Evolutionary conservation across 1,139 yeast genomes (phyloP), one percentile per base, ranked within the genome.

Genomic region (Saccharomycopsis hybrid): DNA sequence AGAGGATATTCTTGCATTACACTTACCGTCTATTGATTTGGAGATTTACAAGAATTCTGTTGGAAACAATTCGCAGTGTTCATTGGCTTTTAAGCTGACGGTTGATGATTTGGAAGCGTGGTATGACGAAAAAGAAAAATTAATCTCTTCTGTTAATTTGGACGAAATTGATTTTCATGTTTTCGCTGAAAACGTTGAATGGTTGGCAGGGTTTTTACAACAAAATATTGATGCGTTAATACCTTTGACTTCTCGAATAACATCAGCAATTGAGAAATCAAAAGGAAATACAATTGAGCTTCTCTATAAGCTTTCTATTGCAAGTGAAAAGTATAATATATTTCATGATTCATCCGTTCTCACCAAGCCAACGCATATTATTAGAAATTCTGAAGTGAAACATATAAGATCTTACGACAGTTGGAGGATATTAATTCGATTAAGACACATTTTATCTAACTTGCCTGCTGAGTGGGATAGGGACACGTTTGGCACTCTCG

Each of bases 291-390:
- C 62, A 33, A 57, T 64, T 37, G 78, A 76, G 47, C 65, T 82
- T 13, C 67, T 83, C 1, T 78, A 80, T 59, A 69, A 73, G 40
- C 65, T 88, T 27, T 75, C 92, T 0, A 62, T 69, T 31, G 92
- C 90, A 0, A 82, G 92, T 36, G 75, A 73, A 24, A 68, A 70
- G 11, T 77, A 72, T 59, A 72, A 75, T 36, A 77, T 89, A 44
- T 81, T 80, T 49, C 85, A 85, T 58, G 97, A 92, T 60, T 95
- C 97, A 0, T 81, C 87, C 5, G 96, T 88, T 9, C 74, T 92
- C 47, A 90, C 97, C 0, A 82, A 89, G 48, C 97, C 97, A 0
- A 85, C 96, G 0, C 82, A 84, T 58, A 78, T 88, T 41, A 77
- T 86, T 48, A 74, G 96, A 54, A 75, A 89, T 1, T 76, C 82